Evolutionary conservation across 768 basidiomycete species (phyloP).

Genomic region (Sporobolomyces phaffii): DNA sequence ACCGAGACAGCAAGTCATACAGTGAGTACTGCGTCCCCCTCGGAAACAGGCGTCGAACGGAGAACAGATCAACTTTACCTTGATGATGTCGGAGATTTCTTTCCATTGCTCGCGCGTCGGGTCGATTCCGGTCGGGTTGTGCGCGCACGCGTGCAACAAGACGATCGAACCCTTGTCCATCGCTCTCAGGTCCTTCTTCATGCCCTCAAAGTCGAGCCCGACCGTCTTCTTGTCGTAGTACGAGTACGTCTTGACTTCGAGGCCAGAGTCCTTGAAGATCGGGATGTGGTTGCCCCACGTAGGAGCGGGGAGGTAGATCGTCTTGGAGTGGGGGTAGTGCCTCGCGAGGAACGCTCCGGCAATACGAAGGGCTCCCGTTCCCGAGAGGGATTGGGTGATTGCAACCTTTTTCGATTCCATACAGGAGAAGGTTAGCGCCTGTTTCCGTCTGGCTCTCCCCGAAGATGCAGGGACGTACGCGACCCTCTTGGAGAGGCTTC

Average conservation of each 20-base stretch:
- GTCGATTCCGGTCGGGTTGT: slow-evolving; percentile 95
- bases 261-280: slow-evolving; percentile 82
- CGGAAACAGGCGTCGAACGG: background rate
- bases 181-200: slow-evolving; percentile 50
- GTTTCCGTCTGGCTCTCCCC: background rate
- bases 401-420: slow-evolving; percentile 43
- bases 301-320: slow-evolving; percentile 79
- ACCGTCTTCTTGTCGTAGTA: slow-evolving; percentile 90
- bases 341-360: slow-evolving; percentile 77
- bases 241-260: slow-evolving; percentile 78
- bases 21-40: background rate
- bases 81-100: slow-evolving; percentile 64
- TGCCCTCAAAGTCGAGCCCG: slow-evolving; percentile 70
- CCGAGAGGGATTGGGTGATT: slow-evolving; percentile 83
- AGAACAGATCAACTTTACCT: slow-evolving; percentile 10
- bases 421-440: background rate
- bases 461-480: slow-evolving; percentile 52
- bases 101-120: slow-evolving; percentile 84
- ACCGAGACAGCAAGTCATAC: background rate
- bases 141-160: slow-evolving; percentile 87
- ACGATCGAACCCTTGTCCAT: slow-evolving; percentile 53
- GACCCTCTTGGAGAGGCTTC: slow-evolving; percentile 61
- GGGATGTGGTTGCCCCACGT: slow-evolving; percentile 94
- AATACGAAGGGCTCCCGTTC: slow-evolving; percentile 92
- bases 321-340: slow-evolving; percentile 68